Percentiles rank a stretch among this genome's conserved stretches.
Evolutionary conservation across 495 filamentous ascomycete genomes (phyloP).

Genomic region (Xylaria venustula): DNA sequence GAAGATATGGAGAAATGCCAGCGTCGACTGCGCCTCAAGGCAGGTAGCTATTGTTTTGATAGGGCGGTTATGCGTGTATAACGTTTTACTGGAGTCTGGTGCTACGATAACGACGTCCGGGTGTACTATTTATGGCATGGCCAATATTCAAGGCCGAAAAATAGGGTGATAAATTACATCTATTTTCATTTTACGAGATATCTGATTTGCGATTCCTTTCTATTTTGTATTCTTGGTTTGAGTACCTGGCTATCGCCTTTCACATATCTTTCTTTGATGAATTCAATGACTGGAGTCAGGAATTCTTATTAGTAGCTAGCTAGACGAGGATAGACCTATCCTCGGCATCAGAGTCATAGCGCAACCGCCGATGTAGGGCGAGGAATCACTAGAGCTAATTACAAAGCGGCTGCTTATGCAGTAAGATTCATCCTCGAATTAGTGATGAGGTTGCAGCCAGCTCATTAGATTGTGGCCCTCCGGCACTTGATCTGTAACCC

Average conservation of each 20-base stretch:
- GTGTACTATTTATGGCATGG: slow-evolving; percentile 16
- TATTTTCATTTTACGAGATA: background rate
- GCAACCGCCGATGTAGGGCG: background rate
- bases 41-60: slow-evolving; percentile 21
- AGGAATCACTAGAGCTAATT: no score
- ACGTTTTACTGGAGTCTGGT: slow-evolving; percentile 15
- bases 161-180: slow-evolving; percentile 8
- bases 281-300: background rate
- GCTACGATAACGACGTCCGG: slow-evolving; percentile 14
- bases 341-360: background rate
- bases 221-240: background rate
- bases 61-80: slow-evolving; percentile 7
- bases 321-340: background rate
- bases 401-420: no score
- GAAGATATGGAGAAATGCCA: slow-evolving; percentile 94
- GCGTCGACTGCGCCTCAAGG: slow-evolving; percentile 51
- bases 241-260: background rate
- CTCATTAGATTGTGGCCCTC: no score
- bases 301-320: background rate
- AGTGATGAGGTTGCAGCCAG: background rate
- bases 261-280: background rate
- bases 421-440: background rate
- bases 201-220: background rate
- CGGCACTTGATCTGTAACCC: no score
- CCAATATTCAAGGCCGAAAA: slow-evolving; percentile 4